phyloP scores from a whole-genome alignment of 169 alveolate species.

The Plasmodium cynomolgi region DNA sequence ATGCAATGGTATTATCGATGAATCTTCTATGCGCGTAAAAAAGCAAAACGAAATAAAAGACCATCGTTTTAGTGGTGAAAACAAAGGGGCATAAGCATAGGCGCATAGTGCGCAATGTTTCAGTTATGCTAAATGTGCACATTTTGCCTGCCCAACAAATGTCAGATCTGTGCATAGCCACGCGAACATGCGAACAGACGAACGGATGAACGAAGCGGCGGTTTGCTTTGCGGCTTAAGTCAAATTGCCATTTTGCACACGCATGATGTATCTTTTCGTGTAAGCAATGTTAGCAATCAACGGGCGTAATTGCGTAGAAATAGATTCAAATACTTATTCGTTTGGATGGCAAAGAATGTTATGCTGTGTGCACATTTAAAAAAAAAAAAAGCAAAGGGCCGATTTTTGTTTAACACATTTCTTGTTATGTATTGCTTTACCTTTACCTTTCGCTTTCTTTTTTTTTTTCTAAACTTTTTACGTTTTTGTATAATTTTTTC shows the following conservation, averaged over 20 bases:
- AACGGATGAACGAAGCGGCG: not conserved
- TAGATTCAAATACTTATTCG: not conserved
- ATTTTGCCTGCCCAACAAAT: not conserved
- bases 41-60: not conserved
- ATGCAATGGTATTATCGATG: not conserved
- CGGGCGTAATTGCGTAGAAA: not conserved
- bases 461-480: conserved; percentile 57
- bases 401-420: not conserved
- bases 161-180: not conserved
- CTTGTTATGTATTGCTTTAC: not conserved
- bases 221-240: not conserved
- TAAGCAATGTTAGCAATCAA: conserved; percentile 1
- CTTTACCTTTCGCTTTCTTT: conserved; percentile 53
- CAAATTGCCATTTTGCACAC: not conserved
- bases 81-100: not conserved
- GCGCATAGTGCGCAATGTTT: not conserved
- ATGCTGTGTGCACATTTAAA: not conserved
- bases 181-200: not conserved
- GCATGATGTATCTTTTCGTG: not conserved
- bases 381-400: conserved; percentile 12
- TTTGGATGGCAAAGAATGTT: not conserved
- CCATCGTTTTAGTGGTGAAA: not conserved
- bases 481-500: conserved; percentile 31
- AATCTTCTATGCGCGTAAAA: not conserved
- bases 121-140: not conserved